Conservation (phyloP, 441 rosid genomes). For the Adansonia rubrostipa region DNA sequence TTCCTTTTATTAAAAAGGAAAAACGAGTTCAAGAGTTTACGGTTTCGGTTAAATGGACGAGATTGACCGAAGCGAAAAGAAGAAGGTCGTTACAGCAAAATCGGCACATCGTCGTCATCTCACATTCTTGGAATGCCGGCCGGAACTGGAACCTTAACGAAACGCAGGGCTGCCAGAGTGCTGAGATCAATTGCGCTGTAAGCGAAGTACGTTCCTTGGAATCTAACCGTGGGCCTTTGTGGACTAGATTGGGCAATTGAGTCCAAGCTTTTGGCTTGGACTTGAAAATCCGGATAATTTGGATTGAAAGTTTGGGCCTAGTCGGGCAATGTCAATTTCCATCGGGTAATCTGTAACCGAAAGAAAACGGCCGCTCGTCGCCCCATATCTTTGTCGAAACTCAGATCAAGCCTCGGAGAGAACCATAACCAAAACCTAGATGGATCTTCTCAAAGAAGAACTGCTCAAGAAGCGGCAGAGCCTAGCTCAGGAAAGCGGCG, state of each 20-base stretch:
- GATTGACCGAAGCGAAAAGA: slow-evolving; percentile 80
- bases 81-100: slow-evolving; percentile 97
- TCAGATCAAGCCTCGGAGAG: not conserved
- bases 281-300: not conserved
- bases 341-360: too few species aligned
- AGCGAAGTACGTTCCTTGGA: not conserved
- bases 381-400: not conserved
- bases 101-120: slow-evolving; percentile 83
- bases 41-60: slow-evolving; percentile 96
- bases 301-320: not conserved
- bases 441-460: slow-evolving; percentile 70
- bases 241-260: not conserved
- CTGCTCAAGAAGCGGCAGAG: slow-evolving; percentile 62
- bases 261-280: not conserved
- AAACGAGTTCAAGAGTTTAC: slow-evolving; percentile 41
- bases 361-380: not conserved
- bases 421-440: slow-evolving; percentile 35
- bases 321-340: not conserved
- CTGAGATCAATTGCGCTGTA: not conserved
- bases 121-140: slow-evolving; percentile 2
- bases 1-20: not conserved
- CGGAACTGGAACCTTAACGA: not conserved
- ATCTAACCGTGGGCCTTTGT: not conserved
- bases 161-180: not conserved
- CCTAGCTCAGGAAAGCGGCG: slow-evolving; percentile 59